A percentile compares a stretch with the other conserved stretches of the same genome.
Evolutionary conservation across 2,329 filamentous ascomycete species (phyloP).

Genomic region (Monosporascus cannonballus): DNA sequence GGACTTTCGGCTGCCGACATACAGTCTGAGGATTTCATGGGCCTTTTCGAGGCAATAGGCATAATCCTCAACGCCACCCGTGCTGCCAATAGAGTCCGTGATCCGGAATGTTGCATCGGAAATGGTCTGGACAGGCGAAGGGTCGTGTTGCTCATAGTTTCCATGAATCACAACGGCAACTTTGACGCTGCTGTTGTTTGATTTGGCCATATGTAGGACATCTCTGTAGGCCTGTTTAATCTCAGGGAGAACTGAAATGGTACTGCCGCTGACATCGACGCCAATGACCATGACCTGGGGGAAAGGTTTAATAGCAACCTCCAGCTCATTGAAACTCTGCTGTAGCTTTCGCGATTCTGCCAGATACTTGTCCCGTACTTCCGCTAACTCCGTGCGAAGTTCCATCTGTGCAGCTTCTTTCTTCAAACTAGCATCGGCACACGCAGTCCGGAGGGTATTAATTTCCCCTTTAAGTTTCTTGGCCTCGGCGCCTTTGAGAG

Average conservation of each 20-base stretch:
- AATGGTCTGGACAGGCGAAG: conserved; percentile 2
- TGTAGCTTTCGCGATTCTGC: conserved; percentile 1
- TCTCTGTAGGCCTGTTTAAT: conserved; percentile 8
- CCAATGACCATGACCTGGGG: conserved; percentile 5
- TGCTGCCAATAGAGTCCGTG: background rate
- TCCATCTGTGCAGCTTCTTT: conserved; percentile 2
- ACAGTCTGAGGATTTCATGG: background rate
- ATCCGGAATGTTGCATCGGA: conserved; percentile 3
- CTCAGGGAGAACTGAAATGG: background rate
- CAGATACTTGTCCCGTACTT: background rate
- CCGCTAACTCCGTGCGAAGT: background rate
- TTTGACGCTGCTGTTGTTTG: conserved; percentile 3
- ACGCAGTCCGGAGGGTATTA: background rate
- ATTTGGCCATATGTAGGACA: conserved; percentile 4
- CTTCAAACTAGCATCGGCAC: conserved; percentile 1
- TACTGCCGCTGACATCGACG: conserved; percentile 7
- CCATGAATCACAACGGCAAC: conserved; percentile 8
- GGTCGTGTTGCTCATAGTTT: background rate
- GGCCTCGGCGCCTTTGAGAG: background rate
- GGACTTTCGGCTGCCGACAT: background rate
- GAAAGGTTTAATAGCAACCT: conserved; percentile 5
- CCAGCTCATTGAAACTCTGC: conserved; percentile 3
- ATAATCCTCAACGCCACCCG: conserved; percentile 3
- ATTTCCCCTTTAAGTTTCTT: conserved; percentile 1
- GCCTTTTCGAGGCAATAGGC: conserved; percentile 5